Base-by-base conservation (phyloP, 2,329 filamentous ascomycete species). In the Fusarium miscanthi region DNA sequence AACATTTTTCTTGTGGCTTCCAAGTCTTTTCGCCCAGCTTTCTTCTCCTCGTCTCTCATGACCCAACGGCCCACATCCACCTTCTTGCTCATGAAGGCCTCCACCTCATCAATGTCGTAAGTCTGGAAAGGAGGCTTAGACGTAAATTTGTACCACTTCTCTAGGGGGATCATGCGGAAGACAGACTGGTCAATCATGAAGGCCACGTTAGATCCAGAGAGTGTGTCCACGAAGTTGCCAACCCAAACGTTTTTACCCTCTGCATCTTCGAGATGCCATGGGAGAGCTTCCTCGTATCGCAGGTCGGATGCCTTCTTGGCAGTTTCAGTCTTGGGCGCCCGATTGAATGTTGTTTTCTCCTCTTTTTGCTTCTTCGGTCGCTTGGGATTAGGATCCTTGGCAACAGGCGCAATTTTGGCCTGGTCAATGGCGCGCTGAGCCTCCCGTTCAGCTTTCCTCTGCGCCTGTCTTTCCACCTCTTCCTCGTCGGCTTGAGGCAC, bases 201-300 rank as follows among this genome's bases (percentile, higher is more conserved):
- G 59, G 97, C 92, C 73, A 97, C 92, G 56, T 94, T 93, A 57
- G 93, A 91, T 76, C 95, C 92, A 0, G 95, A 97, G 41, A 98
- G 87, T 23, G 94, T 93, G 31, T 93, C 92, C 77, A 98, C 93
- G 76, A 98, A 98, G 63, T 91, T 93, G 48, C 95, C 96, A 38
- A 96, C 91, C 94, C 95, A 98, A 6, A 93, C 93, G 76, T 97
- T 95, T 81, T 95, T 97, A 72, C 94, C 94, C 78, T 99, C 95
- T 43, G 95, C 97, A 80, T 99, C 96, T 80, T 99, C 96, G 40
- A 99, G 83, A 80, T 98, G 95, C 96, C 96, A 99, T 10, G 96
- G 96, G 54, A 98, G 85, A 8, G 95, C 94, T 81, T 99, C 96
- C 80, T 98, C 96, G 74, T 98, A 99, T 71, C 95, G 92, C 83